Conservation (phyloP, 768 basidiomycete species). For the Kwoniella dejecticola region DNA sequence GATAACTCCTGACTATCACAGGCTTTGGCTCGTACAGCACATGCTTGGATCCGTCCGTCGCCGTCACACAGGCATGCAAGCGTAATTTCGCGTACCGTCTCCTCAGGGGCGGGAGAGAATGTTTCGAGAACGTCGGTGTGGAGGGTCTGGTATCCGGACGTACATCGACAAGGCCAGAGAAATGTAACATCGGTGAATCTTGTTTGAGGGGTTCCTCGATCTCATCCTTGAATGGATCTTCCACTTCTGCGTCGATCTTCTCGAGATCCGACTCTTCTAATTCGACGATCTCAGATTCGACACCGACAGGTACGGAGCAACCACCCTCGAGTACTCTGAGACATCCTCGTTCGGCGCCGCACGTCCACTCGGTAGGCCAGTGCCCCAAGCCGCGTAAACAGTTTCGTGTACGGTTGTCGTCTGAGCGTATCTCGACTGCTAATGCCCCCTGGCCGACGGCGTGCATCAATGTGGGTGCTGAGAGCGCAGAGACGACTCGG, state of each 20-base stretch:
- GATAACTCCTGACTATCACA: conserved; percentile 59
- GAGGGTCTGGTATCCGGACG: conserved; percentile 8
- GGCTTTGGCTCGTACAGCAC: conserved; percentile 67
- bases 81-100: conserved; percentile 58
- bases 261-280: conserved; percentile 36
- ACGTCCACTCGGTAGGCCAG: conserved; percentile 73
- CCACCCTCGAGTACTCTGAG: conserved; percentile 91
- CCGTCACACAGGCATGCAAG: conserved; percentile 80
- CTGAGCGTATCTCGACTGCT: conserved; percentile 72
- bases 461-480: conserved; percentile 69
- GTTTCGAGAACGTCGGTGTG: conserved; percentile 7
- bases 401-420: conserved; percentile 65
- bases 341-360: conserved; percentile 82
- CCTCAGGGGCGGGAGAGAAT: conserved; percentile 16
- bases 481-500: conserved; percentile 74
- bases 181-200: conserved; percentile 42
- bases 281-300: conserved; percentile 60
- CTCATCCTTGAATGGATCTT: conserved; percentile 14
- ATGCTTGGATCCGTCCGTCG: conserved; percentile 71
- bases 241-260: conserved; percentile 10
- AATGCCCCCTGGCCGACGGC: conserved; percentile 96
- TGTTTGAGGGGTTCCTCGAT: conserved; percentile 11
- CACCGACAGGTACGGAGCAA: conserved; percentile 94
- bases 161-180: conserved; percentile 28
- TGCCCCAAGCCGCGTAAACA: conserved; percentile 73